Evolutionary conservation across 2,329 filamentous ascomycete species (phyloP).

Genomic region (Fusarium continuum): DNA sequence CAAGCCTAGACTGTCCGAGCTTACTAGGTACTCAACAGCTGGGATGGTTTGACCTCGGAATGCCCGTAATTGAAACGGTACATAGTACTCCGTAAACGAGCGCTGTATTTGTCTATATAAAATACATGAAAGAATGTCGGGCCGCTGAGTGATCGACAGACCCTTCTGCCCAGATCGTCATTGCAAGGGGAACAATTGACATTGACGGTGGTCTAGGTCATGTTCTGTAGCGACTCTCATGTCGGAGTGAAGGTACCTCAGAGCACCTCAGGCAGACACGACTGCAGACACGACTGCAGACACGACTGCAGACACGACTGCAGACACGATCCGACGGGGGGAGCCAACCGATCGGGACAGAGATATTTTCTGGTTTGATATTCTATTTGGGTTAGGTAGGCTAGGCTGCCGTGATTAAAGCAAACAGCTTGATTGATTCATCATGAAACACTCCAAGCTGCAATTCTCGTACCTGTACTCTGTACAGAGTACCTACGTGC

Average conservation of each 20-base stretch:
- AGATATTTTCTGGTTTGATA: not conserved
- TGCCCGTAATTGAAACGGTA: not conserved
- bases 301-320: not conserved
- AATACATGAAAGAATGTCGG: constrained; percentile 7
- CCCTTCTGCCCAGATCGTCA: constrained; percentile 22
- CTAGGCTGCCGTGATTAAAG: constrained; percentile 3
- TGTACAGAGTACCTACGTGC: too few relatives aligned
- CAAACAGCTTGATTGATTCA: constrained; percentile 16
- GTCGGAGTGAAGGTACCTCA: not conserved
- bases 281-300: constrained; percentile 11
- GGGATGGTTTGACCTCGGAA: constrained; percentile 9
- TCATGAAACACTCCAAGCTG: constrained; percentile 28
- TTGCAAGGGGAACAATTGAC: constrained; percentile 27
- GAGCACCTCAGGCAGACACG: constrained; percentile 8
- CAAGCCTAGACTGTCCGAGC: constrained; percentile 1
- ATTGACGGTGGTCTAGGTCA: constrained; percentile 13
- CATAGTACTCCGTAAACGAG: too few relatives aligned
- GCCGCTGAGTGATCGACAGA: constrained; percentile 21
- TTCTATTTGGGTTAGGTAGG: not conserved
- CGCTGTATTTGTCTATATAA: not conserved
- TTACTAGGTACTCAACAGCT: constrained; percentile 3
- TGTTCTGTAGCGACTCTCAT: constrained; percentile 19
- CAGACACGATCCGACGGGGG: not conserved
- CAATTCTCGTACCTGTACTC: not conserved
- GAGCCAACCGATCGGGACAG: not conserved